Evolutionary conservation across 371 early-diverging fungal genomes (phyloP), one percentile per base, ranked within the genome.

Genomic region (Rhizopus arrhizus): DNA sequence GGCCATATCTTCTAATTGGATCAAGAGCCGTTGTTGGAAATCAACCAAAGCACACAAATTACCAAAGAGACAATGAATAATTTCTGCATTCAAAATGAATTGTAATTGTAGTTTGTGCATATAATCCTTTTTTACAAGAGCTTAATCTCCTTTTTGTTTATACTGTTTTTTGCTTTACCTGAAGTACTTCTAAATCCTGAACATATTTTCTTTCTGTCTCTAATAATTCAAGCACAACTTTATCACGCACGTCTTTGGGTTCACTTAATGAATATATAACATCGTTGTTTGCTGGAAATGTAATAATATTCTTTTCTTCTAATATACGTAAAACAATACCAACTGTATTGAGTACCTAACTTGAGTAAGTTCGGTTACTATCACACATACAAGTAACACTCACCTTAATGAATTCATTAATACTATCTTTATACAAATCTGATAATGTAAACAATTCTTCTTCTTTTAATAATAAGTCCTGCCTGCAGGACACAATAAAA

Each of bases 151-250:
- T 15, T 22, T 41, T 52, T 52, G 45, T 53, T 53, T 55, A 50
- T 48, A 15, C 34, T 49, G n/a, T 46, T 55, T 40, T 36, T 38
- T 31, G 15, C 7, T 32, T 61, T 69, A 71, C 91, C 74, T 90
- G 92, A 46, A 97, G 81, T 61, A 79, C 85, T 77, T 96, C 96
- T 56, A 97, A 76, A 66, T 95, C 94, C 52, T 86, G 83, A 13
- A 96, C 92, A 78, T 95, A 97, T 68, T 85, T 89, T 29, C 97
- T 85, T 74, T 98, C 99, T 0, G 98, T 97, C 66, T 92, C 91
- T 40, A 98, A 75, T 49, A 97, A 68, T 73, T 98, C 99, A 32
- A 85, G 80, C 34, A 98, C 86, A 28, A 94, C 84, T 65, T 89
- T 89, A 62, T 93, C 91, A 15, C 95, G 88, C 74, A 92, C 88